Conservation (phyloP, 2,329 filamentous ascomycete genomes). For the Neonectria ditissima region DNA sequence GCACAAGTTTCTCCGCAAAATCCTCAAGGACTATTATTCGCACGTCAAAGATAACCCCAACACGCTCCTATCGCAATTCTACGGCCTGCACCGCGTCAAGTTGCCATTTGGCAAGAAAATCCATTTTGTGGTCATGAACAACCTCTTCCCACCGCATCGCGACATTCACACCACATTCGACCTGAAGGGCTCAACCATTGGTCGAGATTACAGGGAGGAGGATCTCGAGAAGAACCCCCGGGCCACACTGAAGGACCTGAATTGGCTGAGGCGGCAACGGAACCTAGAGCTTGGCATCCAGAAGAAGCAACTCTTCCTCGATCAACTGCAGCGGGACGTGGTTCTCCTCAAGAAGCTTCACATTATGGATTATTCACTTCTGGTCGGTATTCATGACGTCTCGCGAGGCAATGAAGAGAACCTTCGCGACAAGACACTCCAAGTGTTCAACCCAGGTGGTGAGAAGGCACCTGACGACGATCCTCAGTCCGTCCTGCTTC, state of each 20-base stretch:
- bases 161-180: constrained; percentile 99
- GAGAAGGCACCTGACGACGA: constrained; percentile 70
- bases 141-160: constrained; percentile 95
- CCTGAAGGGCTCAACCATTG: constrained; percentile 94
- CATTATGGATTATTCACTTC: constrained; percentile 98
- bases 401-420: constrained; percentile 95
- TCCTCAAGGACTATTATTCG: constrained; percentile 90
- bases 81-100: constrained; percentile 96
- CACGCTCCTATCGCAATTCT: constrained; percentile 96
- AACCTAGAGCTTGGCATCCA: constrained; percentile 88
- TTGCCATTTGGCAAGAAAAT: constrained; percentile 98
- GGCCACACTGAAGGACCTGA: constrained; percentile 94
- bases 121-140: constrained; percentile 99
- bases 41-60: constrained; percentile 96
- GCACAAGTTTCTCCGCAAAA: constrained; percentile 86
- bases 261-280: constrained; percentile 89
- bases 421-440: constrained; percentile 85
- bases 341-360: constrained; percentile 85
- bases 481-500: constrained; percentile 74
- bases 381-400: constrained; percentile 94
- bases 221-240: constrained; percentile 89
- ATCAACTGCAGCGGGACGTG: constrained; percentile 90
- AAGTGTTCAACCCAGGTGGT: constrained; percentile 92
- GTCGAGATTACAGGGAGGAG: constrained; percentile 90
- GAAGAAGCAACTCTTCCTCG: constrained; percentile 89